These are phyloP conservation scores for Pseudomonodictys pantanalensis DNA, from an alignment of 495 filamentous ascomycete genomes.

Conservation along the genomic window DNA sequence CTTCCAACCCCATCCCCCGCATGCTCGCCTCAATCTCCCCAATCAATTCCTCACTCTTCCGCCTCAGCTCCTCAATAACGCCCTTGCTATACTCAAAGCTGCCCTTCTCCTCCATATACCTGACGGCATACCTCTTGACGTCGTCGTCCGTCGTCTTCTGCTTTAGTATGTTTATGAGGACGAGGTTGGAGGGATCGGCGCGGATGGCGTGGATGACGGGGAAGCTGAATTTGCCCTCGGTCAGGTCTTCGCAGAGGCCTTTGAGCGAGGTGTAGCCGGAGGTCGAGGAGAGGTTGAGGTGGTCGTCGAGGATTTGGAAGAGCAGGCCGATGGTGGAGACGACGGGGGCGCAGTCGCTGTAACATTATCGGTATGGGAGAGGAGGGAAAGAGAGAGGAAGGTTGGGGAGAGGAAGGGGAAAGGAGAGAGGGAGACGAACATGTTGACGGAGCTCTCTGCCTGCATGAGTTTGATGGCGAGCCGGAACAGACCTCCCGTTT, in stretches of 20 bases:
- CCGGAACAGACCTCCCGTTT: conserved; percentile 93
- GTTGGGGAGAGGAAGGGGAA: not conserved
- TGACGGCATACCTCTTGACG: conserved; percentile 88
- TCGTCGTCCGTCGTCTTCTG: conserved; percentile 83
- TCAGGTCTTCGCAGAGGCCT: conserved; percentile 93
- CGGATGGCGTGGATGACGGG: conserved; percentile 95
- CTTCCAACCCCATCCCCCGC: too few relatives aligned
- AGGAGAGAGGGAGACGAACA: conserved; percentile 41
- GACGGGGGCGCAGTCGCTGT: conserved; percentile 73
- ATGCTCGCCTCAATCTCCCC: conserved; percentile 20
- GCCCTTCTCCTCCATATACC: conserved; percentile 84
- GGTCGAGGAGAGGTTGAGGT: conserved; percentile 73
- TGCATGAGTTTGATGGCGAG: conserved; percentile 96
- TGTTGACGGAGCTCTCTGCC: conserved; percentile 65
- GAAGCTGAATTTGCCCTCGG: conserved; percentile 97
- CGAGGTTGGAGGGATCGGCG: conserved; percentile 69
- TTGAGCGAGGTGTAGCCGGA: conserved; percentile 80
- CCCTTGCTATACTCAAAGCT: conserved; percentile 81
- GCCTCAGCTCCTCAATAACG: conserved; percentile 51
- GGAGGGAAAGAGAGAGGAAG: not conserved
- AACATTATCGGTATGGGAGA: not conserved
- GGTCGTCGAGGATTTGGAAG: conserved; percentile 97
- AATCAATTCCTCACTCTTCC: conserved; percentile 22
- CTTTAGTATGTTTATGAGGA: conserved; percentile 86
- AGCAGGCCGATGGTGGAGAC: conserved; percentile 89